Conservation (phyloP, 2,329 filamentous ascomycete species). For the Colletotrichum siamense region DNA sequence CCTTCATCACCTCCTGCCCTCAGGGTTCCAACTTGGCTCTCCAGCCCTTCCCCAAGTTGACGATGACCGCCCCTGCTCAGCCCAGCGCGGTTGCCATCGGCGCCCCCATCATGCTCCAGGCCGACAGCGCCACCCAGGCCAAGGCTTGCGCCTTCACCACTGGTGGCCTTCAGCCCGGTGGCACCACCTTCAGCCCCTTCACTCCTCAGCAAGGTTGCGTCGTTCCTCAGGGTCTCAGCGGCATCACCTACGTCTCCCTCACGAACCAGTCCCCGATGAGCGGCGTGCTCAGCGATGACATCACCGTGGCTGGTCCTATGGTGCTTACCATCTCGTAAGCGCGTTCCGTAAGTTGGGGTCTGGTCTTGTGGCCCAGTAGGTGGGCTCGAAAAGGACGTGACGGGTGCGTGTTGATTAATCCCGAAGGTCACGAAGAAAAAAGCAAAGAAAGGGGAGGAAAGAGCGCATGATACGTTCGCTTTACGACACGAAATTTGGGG, state of each 20-base stretch:
- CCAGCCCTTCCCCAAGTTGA: slow-evolving; percentile 64
- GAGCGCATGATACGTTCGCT: slow-evolving; percentile 12
- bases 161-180: slow-evolving; percentile 59
- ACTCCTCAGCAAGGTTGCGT: slow-evolving; percentile 59
- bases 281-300: slow-evolving; percentile 63
- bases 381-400: slow-evolving; percentile 3
- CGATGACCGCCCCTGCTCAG: slow-evolving; percentile 53
- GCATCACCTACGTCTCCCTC: slow-evolving; percentile 72
- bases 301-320: slow-evolving; percentile 70
- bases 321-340: slow-evolving; percentile 58
- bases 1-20: slow-evolving; percentile 76
- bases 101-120: slow-evolving; percentile 52
- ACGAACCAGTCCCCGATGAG: slow-evolving; percentile 57
- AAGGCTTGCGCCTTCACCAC: slow-evolving; percentile 72
- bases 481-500: slow-evolving; percentile 5
- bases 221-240: slow-evolving; percentile 66
- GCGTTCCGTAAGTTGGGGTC: neutral
- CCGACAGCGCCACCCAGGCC: slow-evolving; percentile 53
- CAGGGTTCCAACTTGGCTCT: slow-evolving; percentile 68
- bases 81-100: slow-evolving; percentile 47
- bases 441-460: neutral
- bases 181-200: slow-evolving; percentile 65
- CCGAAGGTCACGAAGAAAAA: slow-evolving; percentile 1
- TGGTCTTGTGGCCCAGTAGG: neutral
- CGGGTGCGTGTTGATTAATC: slow-evolving; percentile 17